phyloP scores from a whole-genome alignment of 2,329 filamentous ascomycete species.

The Fusarium sp. region DNA sequence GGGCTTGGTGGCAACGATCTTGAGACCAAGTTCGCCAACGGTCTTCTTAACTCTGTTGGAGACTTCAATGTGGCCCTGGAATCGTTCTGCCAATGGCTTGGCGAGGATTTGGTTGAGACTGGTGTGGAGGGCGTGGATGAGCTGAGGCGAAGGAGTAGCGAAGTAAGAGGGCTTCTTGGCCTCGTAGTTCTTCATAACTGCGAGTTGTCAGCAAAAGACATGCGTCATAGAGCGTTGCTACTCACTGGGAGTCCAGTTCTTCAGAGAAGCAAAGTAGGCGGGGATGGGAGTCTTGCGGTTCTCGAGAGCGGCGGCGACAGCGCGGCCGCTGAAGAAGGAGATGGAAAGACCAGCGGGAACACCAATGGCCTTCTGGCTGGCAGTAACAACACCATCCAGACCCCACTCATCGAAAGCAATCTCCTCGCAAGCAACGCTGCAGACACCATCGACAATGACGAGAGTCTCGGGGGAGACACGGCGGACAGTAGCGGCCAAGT shows the following conservation, averaged over 20 bases:
- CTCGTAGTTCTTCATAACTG: constrained; percentile 99
- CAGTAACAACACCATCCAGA: constrained; percentile 91
- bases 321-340: constrained; percentile 89
- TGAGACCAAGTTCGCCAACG: constrained; percentile 80
- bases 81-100: constrained; percentile 82
- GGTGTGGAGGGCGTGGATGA: constrained; percentile 92
- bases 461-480: constrained; percentile 90
- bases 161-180: constrained; percentile 98
- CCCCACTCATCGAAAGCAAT: constrained; percentile 96
- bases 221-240: constrained; percentile 15
- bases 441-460: constrained; percentile 93
- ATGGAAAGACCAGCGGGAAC: constrained; percentile 94
- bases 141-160: constrained; percentile 92
- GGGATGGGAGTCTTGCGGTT: constrained; percentile 81
- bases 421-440: constrained; percentile 95
- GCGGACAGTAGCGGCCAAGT: constrained; percentile 82
- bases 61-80: constrained; percentile 79
- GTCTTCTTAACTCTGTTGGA: constrained; percentile 89
- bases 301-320: constrained; percentile 78
- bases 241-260: constrained; percentile 94
- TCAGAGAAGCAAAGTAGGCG: constrained; percentile 95
- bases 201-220: constrained; percentile 23
- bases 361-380: constrained; percentile 96
- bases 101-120: constrained; percentile 85
- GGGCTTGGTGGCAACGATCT: constrained; percentile 84